Conservation (phyloP, 2,329 filamentous ascomycete genomes). For the Verruconis gallopava region DNA sequence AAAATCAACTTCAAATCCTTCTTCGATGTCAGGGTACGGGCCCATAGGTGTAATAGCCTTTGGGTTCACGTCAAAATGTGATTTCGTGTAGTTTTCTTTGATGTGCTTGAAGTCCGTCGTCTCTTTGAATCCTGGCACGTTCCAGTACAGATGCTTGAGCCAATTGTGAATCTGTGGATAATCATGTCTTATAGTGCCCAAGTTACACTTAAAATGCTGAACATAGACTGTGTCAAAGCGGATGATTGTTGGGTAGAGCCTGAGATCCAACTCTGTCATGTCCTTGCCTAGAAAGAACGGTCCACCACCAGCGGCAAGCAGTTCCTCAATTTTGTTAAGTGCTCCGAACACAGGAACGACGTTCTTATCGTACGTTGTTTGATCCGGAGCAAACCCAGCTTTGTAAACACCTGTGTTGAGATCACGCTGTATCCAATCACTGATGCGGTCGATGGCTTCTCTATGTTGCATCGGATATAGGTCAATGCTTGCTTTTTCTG, state of each 20-base stretch:
- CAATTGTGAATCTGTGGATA: conserved; percentile 73
- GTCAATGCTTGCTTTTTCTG: conserved; percentile 30
- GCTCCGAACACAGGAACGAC: conserved; percentile 35
- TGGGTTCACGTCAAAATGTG: conserved; percentile 51
- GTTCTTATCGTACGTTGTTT: conserved; percentile 36
- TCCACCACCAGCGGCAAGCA: conserved; percentile 26
- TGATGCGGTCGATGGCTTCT: conserved; percentile 34
- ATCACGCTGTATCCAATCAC: conserved; percentile 40
- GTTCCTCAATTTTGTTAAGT: conserved; percentile 33
- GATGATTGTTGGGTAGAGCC: conserved; percentile 47
- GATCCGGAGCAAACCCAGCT: conserved; percentile 37
- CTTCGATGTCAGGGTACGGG: conserved; percentile 60
- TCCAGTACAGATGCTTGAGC: conserved; percentile 79
- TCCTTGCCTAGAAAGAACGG: conserved; percentile 34
- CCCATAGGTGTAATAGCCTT: conserved; percentile 71
- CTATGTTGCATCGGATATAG: conserved; percentile 32
- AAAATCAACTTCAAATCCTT: not conserved
- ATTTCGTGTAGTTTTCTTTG: conserved; percentile 64
- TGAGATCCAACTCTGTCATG: conserved; percentile 36
- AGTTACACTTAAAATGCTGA: conserved; percentile 63
- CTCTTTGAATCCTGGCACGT: conserved; percentile 58
- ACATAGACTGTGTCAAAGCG: conserved; percentile 44
- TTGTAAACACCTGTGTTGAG: conserved; percentile 42
- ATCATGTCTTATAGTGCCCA: conserved; percentile 70
- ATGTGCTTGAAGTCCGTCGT: conserved; percentile 93